Base-by-base conservation (phyloP, 306 rosid species). In the Lathyrus aphaca region DNA sequence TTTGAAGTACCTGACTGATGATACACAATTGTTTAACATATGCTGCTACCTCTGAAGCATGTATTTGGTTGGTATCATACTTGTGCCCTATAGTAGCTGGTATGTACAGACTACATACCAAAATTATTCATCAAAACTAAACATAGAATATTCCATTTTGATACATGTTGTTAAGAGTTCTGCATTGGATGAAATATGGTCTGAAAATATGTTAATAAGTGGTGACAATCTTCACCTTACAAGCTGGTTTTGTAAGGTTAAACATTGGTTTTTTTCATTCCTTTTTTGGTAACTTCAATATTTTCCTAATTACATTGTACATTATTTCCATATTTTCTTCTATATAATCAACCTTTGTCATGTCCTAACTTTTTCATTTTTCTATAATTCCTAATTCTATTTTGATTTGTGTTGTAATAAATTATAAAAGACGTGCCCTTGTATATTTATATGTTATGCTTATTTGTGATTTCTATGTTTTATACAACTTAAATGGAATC, bases 261-360 rank as follows among this genome's bases (percentile, higher is more conserved):
- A 55, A 55, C 12, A 12, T 12, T 25, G 39, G 38, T 55, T 55
- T 50, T 25, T 55, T 32, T 10, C 27, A 4, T 4, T 10, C 35
- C 8, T 21, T 53, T 53, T 10, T 51, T 53, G 0, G 3, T 53
- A 53, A 19, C n/a, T 6, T 53, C 16, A n/a, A 54, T 54, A 21
- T 7, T 21, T 21, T 54, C 15, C 1, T 54, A 21, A 23, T 23
- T 10, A 18, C 57, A 50, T 50, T 50, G 57, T 21, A 54, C 59
- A 53, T 12, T 53, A 23, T 53, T 53, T 21, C 38, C 38, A 23
- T 11, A 54, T 54, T 23, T 54, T 54, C 61, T 54, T 30, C 60
- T 54, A 54, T 54, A 54, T 11, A 23, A 54, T 21, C 13, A 23
- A 54, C 35, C 9, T 11, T 18, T 18, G 19, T 51, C 30, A 10